Conservation (phyloP, 495 filamentous ascomycete genomes). For the Penicillium egyptiacum region DNA sequence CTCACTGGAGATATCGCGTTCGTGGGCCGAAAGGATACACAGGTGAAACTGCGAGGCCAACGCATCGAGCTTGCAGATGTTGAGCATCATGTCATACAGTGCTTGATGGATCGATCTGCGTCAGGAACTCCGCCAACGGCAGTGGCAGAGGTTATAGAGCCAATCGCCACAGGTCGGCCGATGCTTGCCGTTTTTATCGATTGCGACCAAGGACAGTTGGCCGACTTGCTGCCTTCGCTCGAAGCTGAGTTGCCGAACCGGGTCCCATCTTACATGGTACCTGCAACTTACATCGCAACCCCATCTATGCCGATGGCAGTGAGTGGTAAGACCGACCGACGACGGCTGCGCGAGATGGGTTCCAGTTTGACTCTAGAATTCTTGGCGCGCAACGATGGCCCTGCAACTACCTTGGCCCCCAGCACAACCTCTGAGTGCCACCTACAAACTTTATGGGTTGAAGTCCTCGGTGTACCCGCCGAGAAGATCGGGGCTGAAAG, state of each 20-base stretch:
- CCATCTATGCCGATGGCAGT: too few relatives aligned
- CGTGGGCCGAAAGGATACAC: neutral
- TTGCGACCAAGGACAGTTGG: too few relatives aligned
- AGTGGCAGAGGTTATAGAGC: neutral
- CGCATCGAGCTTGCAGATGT: neutral
- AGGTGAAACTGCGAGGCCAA: neutral
- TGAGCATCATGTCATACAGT: neutral
- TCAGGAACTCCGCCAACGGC: too few relatives aligned
- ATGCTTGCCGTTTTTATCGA: too few relatives aligned
- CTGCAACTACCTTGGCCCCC: neutral
- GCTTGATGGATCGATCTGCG: too few relatives aligned
- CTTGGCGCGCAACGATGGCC: neutral
- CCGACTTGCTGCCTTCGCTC: too few relatives aligned
- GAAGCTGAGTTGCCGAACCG: too few relatives aligned
- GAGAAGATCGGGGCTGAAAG: neutral
- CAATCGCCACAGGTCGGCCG: neutral
- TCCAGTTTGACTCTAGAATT: neutral
- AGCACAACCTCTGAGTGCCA: neutral
- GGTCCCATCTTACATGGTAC: too few relatives aligned
- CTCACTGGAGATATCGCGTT: neutral
- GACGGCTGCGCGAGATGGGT: neutral
- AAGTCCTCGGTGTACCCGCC: neutral
- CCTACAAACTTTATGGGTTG: neutral
- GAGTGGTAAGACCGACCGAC: neutral
- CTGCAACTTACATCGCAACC: too few relatives aligned